Conservation (phyloP, 805 yeast species). For the Monosporozyma siamensis region DNA sequence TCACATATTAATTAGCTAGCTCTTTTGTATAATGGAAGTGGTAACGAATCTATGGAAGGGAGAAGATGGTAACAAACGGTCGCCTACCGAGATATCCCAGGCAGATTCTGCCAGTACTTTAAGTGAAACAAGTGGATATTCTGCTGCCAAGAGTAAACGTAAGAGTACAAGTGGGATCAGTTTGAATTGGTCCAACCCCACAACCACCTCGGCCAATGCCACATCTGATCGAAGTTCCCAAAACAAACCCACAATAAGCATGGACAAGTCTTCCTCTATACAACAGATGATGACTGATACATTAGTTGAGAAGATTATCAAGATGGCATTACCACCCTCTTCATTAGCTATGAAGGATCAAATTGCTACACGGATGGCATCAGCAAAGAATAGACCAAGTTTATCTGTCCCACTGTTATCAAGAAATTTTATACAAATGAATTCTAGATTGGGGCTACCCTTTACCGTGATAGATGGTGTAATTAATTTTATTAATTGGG, state of each 20-base stretch:
- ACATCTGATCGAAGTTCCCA: no score
- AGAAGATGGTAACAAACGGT: background rate
- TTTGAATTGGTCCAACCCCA: background rate
- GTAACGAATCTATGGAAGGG: slow-evolving; percentile 1
- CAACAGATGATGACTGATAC: slow-evolving; percentile 49
- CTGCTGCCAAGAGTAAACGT: background rate
- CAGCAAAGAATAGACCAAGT: slow-evolving; percentile 57
- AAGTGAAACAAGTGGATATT: background rate
- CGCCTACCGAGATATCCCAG: background rate
- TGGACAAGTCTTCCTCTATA: slow-evolving; percentile 8
- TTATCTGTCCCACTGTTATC: slow-evolving; percentile 64
- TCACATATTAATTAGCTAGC: no score
- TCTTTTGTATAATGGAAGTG: no score
- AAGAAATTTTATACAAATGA: slow-evolving; percentile 51
- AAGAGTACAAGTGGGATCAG: background rate
- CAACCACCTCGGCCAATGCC: background rate
- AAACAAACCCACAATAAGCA: background rate
- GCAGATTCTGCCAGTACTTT: background rate
- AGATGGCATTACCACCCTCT: slow-evolving; percentile 63
- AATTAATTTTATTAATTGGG: slow-evolving; percentile 53
- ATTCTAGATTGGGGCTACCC: slow-evolving; percentile 52
- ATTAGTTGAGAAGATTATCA: slow-evolving; percentile 58
- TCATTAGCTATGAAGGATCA: slow-evolving; percentile 37
- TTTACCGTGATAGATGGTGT: slow-evolving; percentile 53
- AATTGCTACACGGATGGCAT: slow-evolving; percentile 45